Conservation (phyloP, 1,139 yeast genomes). For the Arxiozyma slooffiae region DNA sequence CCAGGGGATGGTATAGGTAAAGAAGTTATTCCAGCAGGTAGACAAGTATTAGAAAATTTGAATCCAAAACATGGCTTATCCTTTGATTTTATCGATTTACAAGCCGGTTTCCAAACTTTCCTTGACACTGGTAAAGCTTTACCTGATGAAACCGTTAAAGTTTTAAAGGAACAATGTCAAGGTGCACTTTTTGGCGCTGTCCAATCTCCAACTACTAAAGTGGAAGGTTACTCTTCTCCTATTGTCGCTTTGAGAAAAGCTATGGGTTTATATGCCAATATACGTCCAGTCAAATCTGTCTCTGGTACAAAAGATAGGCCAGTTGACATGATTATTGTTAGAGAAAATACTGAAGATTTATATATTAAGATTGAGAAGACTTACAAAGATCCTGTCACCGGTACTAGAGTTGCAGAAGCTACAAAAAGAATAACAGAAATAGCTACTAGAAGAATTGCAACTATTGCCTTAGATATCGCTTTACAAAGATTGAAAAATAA, state of each 20-base stretch:
- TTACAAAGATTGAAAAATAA: conserved; percentile 79
- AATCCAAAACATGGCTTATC: conserved; percentile 65
- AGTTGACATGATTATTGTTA: conserved; percentile 93
- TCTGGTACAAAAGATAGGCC: conserved; percentile 68
- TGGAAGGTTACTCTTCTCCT: conserved; percentile 94
- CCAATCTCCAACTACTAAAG: conserved; percentile 87
- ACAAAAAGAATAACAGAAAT: conserved; percentile 87
- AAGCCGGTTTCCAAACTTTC: conserved; percentile 92
- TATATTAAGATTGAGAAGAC: conserved; percentile 87
- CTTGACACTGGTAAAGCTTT: conserved; percentile 88
- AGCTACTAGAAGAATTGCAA: conserved; percentile 79
- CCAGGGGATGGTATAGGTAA: conserved; percentile 99
- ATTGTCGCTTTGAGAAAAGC: conserved; percentile 95
- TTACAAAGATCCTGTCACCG: conserved; percentile 60
- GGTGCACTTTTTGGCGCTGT: conserved; percentile 98
- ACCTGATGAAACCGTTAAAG: conserved; percentile 81
- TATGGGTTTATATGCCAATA: conserved; percentile 89
- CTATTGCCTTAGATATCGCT: conserved; percentile 87
- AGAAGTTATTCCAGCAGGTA: conserved; percentile 94
- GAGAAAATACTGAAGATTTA: conserved; percentile 96
- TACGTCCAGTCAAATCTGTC: conserved; percentile 93
- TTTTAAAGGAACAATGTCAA: conserved; percentile 75
- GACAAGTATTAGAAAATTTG: conserved; percentile 69
- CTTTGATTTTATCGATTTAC: conserved; percentile 76
- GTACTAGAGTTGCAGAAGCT: conserved; percentile 88